Conservation (phyloP, 805 yeast species). For the Barnettozyma sp. region DNA sequence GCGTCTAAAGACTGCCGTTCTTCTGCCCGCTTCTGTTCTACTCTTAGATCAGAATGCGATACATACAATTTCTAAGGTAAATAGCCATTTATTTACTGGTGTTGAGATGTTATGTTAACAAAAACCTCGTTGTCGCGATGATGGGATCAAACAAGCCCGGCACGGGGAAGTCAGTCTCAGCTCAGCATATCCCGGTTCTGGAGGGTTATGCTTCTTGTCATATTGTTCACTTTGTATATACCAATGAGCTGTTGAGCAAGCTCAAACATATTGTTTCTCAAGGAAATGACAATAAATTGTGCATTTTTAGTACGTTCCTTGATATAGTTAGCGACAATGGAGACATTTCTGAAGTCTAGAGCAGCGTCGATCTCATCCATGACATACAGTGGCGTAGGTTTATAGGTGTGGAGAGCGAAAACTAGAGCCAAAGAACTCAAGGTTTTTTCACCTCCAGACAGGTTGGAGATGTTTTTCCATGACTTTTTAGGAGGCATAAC, state of each 20-base stretch:
- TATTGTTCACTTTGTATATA: constrained; percentile 85
- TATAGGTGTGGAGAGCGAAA: constrained; percentile 91
- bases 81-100: background rate
- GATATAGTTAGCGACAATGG: constrained; percentile 95
- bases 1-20: no score
- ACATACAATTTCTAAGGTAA: no score
- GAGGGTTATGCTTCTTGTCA: constrained; percentile 78
- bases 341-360: constrained; percentile 90
- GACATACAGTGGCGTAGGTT: constrained; percentile 94
- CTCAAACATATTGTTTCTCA: constrained; percentile 97
- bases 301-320: constrained; percentile 94
- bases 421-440: constrained; percentile 90
- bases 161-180: no score
- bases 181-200: constrained; percentile 49
- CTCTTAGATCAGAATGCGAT: no score
- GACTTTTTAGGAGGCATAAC: constrained; percentile 99
- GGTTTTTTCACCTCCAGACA: constrained; percentile 98
- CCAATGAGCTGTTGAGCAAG: constrained; percentile 92
- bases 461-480: constrained; percentile 91
- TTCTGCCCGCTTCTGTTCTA: no score
- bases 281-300: constrained; percentile 90
- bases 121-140: no score
- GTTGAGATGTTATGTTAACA: background rate
- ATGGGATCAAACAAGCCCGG: no score
- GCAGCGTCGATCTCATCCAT: constrained; percentile 99